phyloP scores from a whole-genome alignment of 768 basidiomycete species.

The Baorangia bicolor region DNA sequence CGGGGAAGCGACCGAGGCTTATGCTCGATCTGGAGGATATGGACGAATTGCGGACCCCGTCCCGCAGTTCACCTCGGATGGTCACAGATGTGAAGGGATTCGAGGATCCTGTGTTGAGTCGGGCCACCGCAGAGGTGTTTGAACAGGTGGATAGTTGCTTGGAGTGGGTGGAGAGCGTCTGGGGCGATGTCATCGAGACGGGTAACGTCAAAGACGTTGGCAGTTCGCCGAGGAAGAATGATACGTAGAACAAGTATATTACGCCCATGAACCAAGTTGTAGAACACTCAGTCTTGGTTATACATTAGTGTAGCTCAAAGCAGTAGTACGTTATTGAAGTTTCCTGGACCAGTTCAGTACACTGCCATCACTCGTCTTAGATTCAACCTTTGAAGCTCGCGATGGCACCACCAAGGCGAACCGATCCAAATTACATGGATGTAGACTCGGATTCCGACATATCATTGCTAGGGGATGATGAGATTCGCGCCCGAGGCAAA shows the following conservation, averaged over 20 bases:
- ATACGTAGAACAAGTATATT: background rate
- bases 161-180: conserved; percentile 56
- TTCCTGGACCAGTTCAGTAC: too few species aligned
- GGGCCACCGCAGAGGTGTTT: conserved; percentile 42
- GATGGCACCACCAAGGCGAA: conserved; percentile 29
- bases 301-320: background rate
- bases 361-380: background rate
- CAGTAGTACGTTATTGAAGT: too few species aligned
- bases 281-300: background rate
- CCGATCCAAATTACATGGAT: conserved; percentile 44
- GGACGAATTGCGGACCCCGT: conserved; percentile 6
- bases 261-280: too few species aligned
- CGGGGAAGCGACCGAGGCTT: too few species aligned
- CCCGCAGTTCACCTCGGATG: background rate
- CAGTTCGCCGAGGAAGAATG: background rate
- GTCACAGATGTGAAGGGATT: conserved; percentile 55
- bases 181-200: conserved; percentile 44
- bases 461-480: conserved; percentile 53
- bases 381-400: background rate
- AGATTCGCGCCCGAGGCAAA: conserved; percentile 52
- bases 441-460: conserved; percentile 74
- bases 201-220: background rate
- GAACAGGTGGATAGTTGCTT: conserved; percentile 41
- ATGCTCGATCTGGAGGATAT: conserved; percentile 25
- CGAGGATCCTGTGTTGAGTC: conserved; percentile 57